Evolutionary conservation across 257 asterid genomes (phyloP), one percentile per base, ranked within the genome.

Genomic region (Rhazya stricta): DNA sequence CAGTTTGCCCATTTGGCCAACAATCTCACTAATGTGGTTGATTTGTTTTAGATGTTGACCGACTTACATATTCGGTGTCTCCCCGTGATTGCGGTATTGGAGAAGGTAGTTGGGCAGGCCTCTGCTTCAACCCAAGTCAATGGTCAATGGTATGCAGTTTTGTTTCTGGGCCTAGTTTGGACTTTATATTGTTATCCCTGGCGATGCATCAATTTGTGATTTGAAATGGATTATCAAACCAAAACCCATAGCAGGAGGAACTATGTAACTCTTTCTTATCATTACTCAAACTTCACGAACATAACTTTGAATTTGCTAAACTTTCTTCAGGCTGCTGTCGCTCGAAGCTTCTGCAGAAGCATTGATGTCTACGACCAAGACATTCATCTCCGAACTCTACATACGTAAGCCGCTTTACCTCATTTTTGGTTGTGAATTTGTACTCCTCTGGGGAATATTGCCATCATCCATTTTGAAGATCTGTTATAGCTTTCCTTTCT

Each of bases 81-180:
- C 97, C 97, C 66, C 87, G 73, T 51, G 99, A 94, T 87, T 79
- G 69, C 74, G 95, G 93, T 80, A 89, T 93, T 81, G 96, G 93
- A 85, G 99, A 94, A 88, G 93, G 95, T 81, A 85, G 97, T 75
- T 94, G 97, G 97, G 86, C 96, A 8, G 97, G 99, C 67, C 86
- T 94, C 80, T 90, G 90, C 85, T 94, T 94, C 83, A 89, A 87
- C 73, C 96, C 96, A 77, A 77, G 80, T 79, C 97, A 92, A 72
- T 75, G 86, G 82, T 87, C 91, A 69, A 91, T 87, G 97, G 98
- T 94, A 89, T 74, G 30, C 61, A 37, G 74, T 73, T 63, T 76
- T 43, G 62, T 57, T n/a, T 45, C 62, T 78, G 25, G 43, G 70
- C 70, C 75, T 53, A 5, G 42, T 62, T 69, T 25, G 25, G 71